These are phyloP conservation scores for Lepiota subincarnata DNA, from an alignment of 768 basidiomycete species.

Conservation along the genomic window DNA sequence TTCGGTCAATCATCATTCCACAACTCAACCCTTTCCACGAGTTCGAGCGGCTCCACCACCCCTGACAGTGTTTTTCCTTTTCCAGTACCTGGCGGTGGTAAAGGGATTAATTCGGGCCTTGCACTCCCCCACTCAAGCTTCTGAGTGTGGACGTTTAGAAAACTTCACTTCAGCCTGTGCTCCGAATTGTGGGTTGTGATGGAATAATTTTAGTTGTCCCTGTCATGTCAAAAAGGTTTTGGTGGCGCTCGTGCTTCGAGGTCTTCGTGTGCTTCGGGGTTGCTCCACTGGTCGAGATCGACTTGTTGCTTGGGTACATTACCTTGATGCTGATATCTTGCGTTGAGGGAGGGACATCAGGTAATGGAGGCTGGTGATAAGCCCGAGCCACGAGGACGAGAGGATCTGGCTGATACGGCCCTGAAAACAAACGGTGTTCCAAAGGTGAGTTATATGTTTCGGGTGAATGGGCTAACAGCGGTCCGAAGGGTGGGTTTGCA, in stretches of 20 bases:
- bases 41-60: slow-evolving; percentile 1
- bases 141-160: neutral
- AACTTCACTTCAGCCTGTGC: neutral
- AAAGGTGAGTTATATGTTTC: too few relatives aligned
- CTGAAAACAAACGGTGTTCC: too few relatives aligned
- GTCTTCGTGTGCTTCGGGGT: too few relatives aligned
- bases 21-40: neutral
- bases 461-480: neutral
- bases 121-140: neutral
- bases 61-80: neutral
- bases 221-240: neutral
- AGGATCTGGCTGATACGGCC: neutral
- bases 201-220: neutral
- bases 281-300: slow-evolving; percentile 4
- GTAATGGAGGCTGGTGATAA: neutral
- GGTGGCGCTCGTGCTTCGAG: neutral
- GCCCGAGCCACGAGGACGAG: neutral
- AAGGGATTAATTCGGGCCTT: neutral
- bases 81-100: neutral
- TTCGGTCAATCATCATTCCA: slow-evolving; percentile 3
- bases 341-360: neutral
- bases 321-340: neutral
- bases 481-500: neutral
- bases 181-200: slow-evolving; percentile 2
- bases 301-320: neutral